Percentiles rank a stretch among this genome's conserved stretches.
These are phyloP conservation scores for Xeromyces bisporus DNA, from an alignment of 495 filamentous ascomycete genomes.

Conservation along the genomic window DNA sequence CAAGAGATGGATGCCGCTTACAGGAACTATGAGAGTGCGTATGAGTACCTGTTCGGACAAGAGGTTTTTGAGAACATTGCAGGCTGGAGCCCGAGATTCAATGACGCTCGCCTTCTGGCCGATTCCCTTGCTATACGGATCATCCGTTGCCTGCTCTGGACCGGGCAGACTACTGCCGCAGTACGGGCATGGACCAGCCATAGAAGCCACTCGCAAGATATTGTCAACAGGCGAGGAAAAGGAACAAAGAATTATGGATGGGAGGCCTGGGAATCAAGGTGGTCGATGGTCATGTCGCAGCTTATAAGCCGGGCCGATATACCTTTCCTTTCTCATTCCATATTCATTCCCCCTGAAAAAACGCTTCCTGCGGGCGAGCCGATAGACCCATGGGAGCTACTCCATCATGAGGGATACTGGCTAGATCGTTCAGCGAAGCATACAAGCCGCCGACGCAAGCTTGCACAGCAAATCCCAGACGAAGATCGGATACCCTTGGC, in stretches of 20 bases:
- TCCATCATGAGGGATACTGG: slow-evolving; percentile 87
- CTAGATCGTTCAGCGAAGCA: slow-evolving; percentile 52
- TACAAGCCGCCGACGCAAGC: slow-evolving; percentile 35
- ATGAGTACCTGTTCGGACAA: slow-evolving; percentile 58
- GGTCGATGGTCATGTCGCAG: slow-evolving; percentile 67
- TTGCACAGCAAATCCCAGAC: slow-evolving; percentile 52
- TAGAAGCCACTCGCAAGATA: slow-evolving; percentile 46
- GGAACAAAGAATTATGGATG: slow-evolving; percentile 72
- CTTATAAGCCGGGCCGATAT: slow-evolving; percentile 48
- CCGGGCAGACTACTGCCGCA: slow-evolving; percentile 53
- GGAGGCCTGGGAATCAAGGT: slow-evolving; percentile 75
- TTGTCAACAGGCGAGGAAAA: slow-evolving; percentile 66
- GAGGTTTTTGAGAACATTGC: slow-evolving; percentile 79
- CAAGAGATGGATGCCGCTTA: slow-evolving; percentile 76
- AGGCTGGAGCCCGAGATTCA: slow-evolving; percentile 72
- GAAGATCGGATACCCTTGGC: slow-evolving; percentile 56
- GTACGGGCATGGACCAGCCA: slow-evolving; percentile 62
- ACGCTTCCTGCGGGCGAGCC: slow-evolving; percentile 42
- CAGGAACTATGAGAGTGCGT: slow-evolving; percentile 68
- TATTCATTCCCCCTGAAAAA: slow-evolving; percentile 55
- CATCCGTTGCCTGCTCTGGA: slow-evolving; percentile 64
- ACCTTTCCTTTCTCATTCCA: slow-evolving; percentile 18
- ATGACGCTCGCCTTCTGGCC: slow-evolving; percentile 65
- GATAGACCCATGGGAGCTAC: slow-evolving; percentile 55
- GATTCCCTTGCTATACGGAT: slow-evolving; percentile 65